Base-by-base conservation (phyloP, 1,284 basidiomycete species). In the Heterobasidion occidentale region DNA sequence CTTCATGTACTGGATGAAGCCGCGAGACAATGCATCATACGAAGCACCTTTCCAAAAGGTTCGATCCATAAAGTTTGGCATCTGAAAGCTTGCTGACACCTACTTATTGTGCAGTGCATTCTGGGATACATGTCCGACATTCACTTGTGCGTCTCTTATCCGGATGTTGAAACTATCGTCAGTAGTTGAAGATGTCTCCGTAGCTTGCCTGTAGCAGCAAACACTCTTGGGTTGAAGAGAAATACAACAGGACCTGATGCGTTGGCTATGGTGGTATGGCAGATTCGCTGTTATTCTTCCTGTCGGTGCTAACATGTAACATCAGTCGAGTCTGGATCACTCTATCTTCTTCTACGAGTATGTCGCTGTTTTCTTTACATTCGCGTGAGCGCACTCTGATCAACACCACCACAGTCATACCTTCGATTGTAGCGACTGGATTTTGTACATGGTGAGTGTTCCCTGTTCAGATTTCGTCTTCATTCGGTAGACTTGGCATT, bases 81-180 rank as follows among this genome's bases (percentile, higher is more conserved):
- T 47, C 27, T 27, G 34, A 8, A 42, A 19, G 33, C 35, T 45
- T 36, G 8, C 38, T 33, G 19, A 38, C 17, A 48, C 2, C 54
- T 27, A 54, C 15, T 36, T n/a, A 34, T 52, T 20, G 53, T 3
- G 9, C 63, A 94, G 90, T 92, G 90, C 63, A 92, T 96, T 58
- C 76, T 95, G 53, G 84, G 86, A 3, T 96, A 94, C 64, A 79
- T 93, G 54, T 92, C 92, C 1, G 93, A 96, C 69, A 73, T 91
- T 49, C 79, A 88, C 65, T 90, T 94, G 88, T 90, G 65, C 49
- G 82, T 70, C 2, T 56, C 48, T 36, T 33, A 5, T 27, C 27
- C 27, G 27, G 27, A 27, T 27, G 27, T 9, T 42, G 53, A 20
- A 33, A 34, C 36, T 51, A 27, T 27, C 27, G 6, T 6, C 27